phyloP scores from a whole-genome alignment of 768 basidiomycete species.

The Rhodotorula taiwanensis region DNA sequence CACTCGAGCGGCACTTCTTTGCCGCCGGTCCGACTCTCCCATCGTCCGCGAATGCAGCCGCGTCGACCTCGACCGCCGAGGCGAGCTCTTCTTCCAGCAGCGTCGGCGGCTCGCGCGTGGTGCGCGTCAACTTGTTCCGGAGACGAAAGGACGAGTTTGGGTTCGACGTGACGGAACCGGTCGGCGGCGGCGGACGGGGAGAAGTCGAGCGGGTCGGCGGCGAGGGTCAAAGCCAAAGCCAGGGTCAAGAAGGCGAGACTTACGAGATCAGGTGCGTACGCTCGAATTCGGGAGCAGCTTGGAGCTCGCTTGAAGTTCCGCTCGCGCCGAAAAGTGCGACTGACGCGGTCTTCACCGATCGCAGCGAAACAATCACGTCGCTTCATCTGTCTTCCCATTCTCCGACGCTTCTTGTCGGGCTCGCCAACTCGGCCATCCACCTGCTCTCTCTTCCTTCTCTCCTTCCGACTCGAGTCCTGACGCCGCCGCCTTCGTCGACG shows the following conservation, averaged over 20 bases:
- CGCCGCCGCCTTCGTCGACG: constrained; percentile 50
- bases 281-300: not conserved
- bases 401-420: constrained; percentile 74
- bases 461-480: constrained; percentile 74
- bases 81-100: not conserved
- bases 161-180: constrained; percentile 52
- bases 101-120: not conserved
- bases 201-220: constrained; percentile 61
- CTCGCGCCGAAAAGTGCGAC: too few relatives aligned
- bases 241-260: constrained; percentile 41
- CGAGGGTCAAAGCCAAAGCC: constrained; percentile 42
- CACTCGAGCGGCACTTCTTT: constrained; percentile 81
- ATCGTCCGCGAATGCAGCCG: constrained; percentile 64
- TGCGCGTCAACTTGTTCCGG: constrained; percentile 19
- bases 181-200: constrained; percentile 65
- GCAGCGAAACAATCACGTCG: constrained; percentile 64
- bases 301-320: too few relatives aligned
- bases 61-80: constrained; percentile 58
- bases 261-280: constrained; percentile 43
- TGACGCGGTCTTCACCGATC: constrained; percentile 5
- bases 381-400: constrained; percentile 71
- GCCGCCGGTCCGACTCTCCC: constrained; percentile 69
- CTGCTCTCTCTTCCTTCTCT: constrained; percentile 84
- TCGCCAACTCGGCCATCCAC: constrained; percentile 60
- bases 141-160: constrained; percentile 31